Base-by-base conservation (phyloP, 371 early-diverging fungal species). In the Circinella umbellata region DNA sequence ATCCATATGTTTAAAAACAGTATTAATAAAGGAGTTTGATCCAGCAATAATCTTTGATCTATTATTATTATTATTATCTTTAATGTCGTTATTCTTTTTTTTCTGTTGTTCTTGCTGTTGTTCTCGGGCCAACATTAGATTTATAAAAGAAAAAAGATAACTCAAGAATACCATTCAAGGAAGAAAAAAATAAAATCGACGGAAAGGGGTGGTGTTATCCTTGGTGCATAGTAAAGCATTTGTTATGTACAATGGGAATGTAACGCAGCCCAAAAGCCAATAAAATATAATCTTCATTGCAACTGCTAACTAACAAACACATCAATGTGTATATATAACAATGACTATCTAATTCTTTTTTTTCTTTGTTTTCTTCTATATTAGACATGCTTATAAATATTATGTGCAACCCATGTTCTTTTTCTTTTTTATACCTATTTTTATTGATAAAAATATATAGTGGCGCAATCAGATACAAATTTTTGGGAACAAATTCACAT, bases 1-100 rank as follows among this genome's bases (percentile, higher is more conserved):
- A n/a, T 57, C 57, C 57, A 57, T 57, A 57, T 57, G 35, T 57
- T 57, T 57, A 34, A 57, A 57, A 34, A 57, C 57, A 10, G 27
- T 18, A n/a, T 34, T 57, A 27, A 27, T 27, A 27, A 57, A 34
- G 0, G 57, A 18, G 18, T 6, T 0, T 57, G 57, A 57, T 27
- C 57, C 57, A 34, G 57, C 34, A 57, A 57, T 15, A 51, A 51
- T n/a, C 27, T 6, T 42, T 42, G 27, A 57, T 57, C 27, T 57
- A 27, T n/a, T 57, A 57, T 10, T 57, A 57, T 57, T 57, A 15
- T 54, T 57, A 57, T 57, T 57, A 15, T 54, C 4, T 54, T 27
- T 27, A 27, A 27, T 27, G 54, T 54, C 54, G n/a, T 54, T 20
- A 6, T 18, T 53, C 53, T 15, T 53, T 18, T n/a, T 53, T 53